Evolutionary conservation across 495 filamentous ascomycete genomes (phyloP).

Genomic region (Penicillium simplicissimum): DNA sequence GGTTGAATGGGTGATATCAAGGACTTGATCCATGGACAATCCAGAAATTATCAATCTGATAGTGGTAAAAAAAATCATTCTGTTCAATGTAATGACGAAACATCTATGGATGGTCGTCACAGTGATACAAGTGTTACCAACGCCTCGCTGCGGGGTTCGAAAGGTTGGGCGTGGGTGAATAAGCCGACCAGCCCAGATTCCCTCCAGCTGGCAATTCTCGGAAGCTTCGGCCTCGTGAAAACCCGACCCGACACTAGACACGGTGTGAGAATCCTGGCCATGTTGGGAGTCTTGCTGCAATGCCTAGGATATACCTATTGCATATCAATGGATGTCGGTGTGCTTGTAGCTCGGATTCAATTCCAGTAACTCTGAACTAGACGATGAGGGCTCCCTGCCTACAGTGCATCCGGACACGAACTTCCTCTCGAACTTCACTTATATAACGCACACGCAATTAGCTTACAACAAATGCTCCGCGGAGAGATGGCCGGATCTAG

Average conservation of each 20-base stretch:
- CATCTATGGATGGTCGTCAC: not conserved
- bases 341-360: too few relatives aligned
- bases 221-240: constrained; percentile 7
- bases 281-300: not conserved
- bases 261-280: not conserved
- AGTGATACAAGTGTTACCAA: constrained; percentile 7
- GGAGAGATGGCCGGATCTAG: too few relatives aligned
- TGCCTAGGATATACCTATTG: too few relatives aligned
- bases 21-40: not conserved
- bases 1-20: not conserved
- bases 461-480: too few relatives aligned
- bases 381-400: too few relatives aligned
- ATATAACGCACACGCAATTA: too few relatives aligned
- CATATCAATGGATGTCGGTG: too few relatives aligned
- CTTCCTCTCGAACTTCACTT: too few relatives aligned
- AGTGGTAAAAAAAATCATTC: not conserved
- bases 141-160: constrained; percentile 24
- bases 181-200: constrained; percentile 32
- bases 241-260: constrained; percentile 12
- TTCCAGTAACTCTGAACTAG: too few relatives aligned
- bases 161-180: constrained; percentile 19
- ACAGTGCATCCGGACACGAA: too few relatives aligned
- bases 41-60: not conserved
- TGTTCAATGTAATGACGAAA: not conserved
- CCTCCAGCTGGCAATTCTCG: not conserved